phyloP scores from a whole-genome alignment of 352 stramenopile genomes.

The Phytophthora parvispora region DNA sequence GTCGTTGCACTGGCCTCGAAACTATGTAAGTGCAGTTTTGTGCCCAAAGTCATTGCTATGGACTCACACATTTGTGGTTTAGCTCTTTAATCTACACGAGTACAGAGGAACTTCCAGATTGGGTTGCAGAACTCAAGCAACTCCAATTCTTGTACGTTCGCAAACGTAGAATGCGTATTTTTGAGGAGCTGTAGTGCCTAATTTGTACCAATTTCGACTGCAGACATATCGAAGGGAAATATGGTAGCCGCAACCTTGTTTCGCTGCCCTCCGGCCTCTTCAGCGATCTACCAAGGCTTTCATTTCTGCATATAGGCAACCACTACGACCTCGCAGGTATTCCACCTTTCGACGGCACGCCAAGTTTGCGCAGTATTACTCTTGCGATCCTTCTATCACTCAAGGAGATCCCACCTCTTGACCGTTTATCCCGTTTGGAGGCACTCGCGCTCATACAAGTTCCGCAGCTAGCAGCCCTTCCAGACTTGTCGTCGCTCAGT shows the following conservation, averaged over 20 bases:
- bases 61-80: no score
- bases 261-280: slow-evolving; percentile 13
- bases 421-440: slow-evolving; percentile 9
- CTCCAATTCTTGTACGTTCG: slow-evolving; percentile 16
- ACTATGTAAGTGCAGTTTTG: background rate
- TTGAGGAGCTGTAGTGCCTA: background rate
- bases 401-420: slow-evolving; percentile 16
- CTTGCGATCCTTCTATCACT: slow-evolving; percentile 20
- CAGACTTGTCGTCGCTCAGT: slow-evolving; percentile 6
- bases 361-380: slow-evolving; percentile 15
- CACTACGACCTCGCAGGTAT: slow-evolving; percentile 13
- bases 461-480: background rate
- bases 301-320: slow-evolving; percentile 24
- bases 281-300: slow-evolving; percentile 16
- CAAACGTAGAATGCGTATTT: background rate
- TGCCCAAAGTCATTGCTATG: background rate
- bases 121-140: slow-evolving; percentile 18
- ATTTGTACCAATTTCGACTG: background rate
- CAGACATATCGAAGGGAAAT: slow-evolving; percentile 30
- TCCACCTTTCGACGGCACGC: slow-evolving; percentile 10
- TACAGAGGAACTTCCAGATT: slow-evolving; percentile 18
- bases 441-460: slow-evolving; percentile 11
- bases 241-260: slow-evolving; percentile 15
- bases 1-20: background rate
- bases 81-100: slow-evolving; percentile 29